Percentiles rank a stretch among this genome's conserved stretches.
Conservation (phyloP, 108 stramenopile species). For the Nitzschia putrida region DNA sequence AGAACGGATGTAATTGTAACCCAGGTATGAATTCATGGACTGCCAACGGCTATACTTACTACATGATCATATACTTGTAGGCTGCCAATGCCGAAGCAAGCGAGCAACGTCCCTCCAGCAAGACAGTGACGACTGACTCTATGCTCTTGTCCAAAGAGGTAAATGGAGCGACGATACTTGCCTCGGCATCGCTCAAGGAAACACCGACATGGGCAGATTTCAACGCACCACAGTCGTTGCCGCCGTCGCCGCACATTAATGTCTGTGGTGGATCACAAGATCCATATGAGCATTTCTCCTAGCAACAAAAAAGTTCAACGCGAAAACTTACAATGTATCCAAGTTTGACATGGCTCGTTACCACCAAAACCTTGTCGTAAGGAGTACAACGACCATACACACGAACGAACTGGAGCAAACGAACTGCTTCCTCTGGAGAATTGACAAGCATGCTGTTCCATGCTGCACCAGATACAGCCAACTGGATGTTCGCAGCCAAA, state of each 20-base stretch:
- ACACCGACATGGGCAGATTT: constrained; percentile 70
- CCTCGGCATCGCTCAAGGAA: constrained; percentile 70
- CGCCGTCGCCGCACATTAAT: constrained; percentile 76
- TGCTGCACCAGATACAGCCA: constrained; percentile 62
- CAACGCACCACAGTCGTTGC: constrained; percentile 71
- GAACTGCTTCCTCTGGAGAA: constrained; percentile 36
- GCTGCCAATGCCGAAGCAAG: constrained; percentile 57
- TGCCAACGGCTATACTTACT: not conserved
- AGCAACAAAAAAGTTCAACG: too few species aligned
- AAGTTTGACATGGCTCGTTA: constrained; percentile 51
- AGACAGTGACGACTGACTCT: constrained; percentile 58
- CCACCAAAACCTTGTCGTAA: constrained; percentile 60
- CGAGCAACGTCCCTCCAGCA: constrained; percentile 68
- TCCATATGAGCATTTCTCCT: too few species aligned
- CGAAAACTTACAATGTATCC: constrained; percentile 36
- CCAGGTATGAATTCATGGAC: too few species aligned
- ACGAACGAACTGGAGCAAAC: constrained; percentile 32
- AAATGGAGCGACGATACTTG: constrained; percentile 67
- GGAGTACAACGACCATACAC: constrained; percentile 71
- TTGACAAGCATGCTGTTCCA: constrained; percentile 39
- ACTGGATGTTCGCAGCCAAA: not conserved
- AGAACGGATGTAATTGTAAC: too few species aligned
- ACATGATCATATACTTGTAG: constrained; percentile 76
- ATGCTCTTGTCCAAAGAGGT: constrained; percentile 68
- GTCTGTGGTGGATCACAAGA: too few species aligned